Conservation (phyloP, 495 filamentous ascomycete species). For the Extremus antarcticus region DNA sequence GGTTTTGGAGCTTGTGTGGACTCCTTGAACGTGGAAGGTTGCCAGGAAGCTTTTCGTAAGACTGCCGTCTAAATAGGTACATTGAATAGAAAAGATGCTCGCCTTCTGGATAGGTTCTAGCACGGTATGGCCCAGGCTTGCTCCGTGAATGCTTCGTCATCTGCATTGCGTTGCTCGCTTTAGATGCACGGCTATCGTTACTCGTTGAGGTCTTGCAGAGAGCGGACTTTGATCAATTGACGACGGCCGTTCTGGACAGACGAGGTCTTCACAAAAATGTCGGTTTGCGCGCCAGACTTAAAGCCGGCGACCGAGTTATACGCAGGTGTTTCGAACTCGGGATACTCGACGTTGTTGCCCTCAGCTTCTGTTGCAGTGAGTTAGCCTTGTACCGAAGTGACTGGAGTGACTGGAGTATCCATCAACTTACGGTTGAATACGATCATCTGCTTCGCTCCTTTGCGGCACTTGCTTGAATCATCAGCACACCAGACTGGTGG, state of each 20-base stretch:
- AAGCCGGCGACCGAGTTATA: conserved; percentile 38
- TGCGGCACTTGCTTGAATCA: conserved; percentile 35
- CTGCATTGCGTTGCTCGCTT: background rate
- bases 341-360: conserved; percentile 32
- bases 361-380: conserved; percentile 23
- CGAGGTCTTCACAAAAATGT: conserved; percentile 30
- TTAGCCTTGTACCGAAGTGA: too few relatives aligned
- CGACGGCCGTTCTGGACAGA: background rate
- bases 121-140: too few relatives aligned
- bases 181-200: background rate
- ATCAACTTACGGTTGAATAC: conserved; percentile 32
- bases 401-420: too few relatives aligned
- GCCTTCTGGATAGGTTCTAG: too few relatives aligned
- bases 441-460: conserved; percentile 47
- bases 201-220: background rate
- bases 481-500: conserved; percentile 36
- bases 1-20: background rate
- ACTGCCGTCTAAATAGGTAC: background rate
- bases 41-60: too few relatives aligned
- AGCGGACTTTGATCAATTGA: background rate
- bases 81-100: background rate
- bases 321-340: conserved; percentile 27
- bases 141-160: background rate
- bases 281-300: conserved; percentile 36
- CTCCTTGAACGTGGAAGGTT: background rate